Percentiles rank a stretch among this genome's conserved stretches.
phyloP scores from a whole-genome alignment of 352 stramenopile species.

The Globisporangium cystogenes region DNA sequence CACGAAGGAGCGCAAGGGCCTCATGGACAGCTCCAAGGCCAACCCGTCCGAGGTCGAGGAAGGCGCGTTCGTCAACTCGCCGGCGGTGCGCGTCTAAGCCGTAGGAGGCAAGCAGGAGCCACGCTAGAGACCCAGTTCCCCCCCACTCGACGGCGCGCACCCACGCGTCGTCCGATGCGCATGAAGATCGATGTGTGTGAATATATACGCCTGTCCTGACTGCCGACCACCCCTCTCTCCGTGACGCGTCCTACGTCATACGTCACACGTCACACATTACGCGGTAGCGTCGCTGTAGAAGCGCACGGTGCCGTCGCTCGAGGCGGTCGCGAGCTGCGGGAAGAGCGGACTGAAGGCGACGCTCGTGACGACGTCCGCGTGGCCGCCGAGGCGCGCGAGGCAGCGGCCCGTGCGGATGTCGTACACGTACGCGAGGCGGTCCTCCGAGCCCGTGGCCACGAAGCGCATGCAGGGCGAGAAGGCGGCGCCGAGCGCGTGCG shows the following conservation, averaged over 20 bases:
- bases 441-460: conserved; percentile 83
- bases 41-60: conserved; percentile 62
- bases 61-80: conserved; percentile 82
- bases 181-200: conserved; percentile 28
- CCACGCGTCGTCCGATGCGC: conserved; percentile 8
- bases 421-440: conserved; percentile 79
- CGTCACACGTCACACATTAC: not conserved
- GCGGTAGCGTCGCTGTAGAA: conserved; percentile 33
- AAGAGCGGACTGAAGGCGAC: conserved; percentile 78
- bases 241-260: not conserved
- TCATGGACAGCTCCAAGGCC: conserved; percentile 66
- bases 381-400: conserved; percentile 50
- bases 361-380: conserved; percentile 72
- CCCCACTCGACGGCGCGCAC: no score
- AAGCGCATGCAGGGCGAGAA: conserved; percentile 91
- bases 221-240: not conserved
- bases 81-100: conserved; percentile 66
- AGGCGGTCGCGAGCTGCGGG: conserved; percentile 77
- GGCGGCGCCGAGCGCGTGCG: conserved; percentile 58
- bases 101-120: no score
- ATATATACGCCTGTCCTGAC: conserved; percentile 24
- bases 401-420: conserved; percentile 72
- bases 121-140: not conserved
- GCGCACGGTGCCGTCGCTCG: conserved; percentile 65
- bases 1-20: conserved; percentile 61